Percentiles rank a stretch among this genome's conserved stretches.
Conservation (phyloP, 2,329 filamentous ascomycete genomes). For the Cladorrhinum sp. region DNA sequence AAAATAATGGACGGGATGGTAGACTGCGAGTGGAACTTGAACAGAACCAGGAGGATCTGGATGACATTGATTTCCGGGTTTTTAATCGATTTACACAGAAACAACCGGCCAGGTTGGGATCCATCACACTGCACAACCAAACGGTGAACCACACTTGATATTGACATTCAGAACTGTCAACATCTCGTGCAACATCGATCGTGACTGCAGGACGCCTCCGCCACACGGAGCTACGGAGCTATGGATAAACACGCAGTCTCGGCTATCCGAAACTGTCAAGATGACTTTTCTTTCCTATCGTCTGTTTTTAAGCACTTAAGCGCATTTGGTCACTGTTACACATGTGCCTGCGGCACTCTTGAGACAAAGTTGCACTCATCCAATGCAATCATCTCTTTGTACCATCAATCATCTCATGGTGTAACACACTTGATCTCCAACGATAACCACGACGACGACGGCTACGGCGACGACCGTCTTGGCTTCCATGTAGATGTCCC, state of each 20-base stretch:
- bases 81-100: neutral
- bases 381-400: neutral
- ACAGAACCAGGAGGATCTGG: too few relatives aligned
- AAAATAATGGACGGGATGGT: too few relatives aligned
- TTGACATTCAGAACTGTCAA: neutral
- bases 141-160: neutral
- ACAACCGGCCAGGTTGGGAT: neutral
- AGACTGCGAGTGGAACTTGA: too few relatives aligned
- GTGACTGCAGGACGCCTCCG: too few relatives aligned
- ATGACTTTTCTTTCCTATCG: neutral
- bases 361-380: neutral
- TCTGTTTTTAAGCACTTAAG: slow-evolving; percentile 11
- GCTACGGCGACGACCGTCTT: too few relatives aligned
- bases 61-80: neutral
- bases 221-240: neutral
- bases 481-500: too few relatives aligned
- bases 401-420: neutral
- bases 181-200: neutral
- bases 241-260: neutral
- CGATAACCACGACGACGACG: neutral
- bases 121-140: slow-evolving; percentile 3
- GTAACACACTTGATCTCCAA: neutral
- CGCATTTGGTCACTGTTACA: neutral
- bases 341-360: neutral
- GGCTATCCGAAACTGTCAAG: neutral